Evolutionary conservation across 805 yeast species (phyloP), one percentile per base, ranked within the genome.

Genomic region (Candida orba): DNA sequence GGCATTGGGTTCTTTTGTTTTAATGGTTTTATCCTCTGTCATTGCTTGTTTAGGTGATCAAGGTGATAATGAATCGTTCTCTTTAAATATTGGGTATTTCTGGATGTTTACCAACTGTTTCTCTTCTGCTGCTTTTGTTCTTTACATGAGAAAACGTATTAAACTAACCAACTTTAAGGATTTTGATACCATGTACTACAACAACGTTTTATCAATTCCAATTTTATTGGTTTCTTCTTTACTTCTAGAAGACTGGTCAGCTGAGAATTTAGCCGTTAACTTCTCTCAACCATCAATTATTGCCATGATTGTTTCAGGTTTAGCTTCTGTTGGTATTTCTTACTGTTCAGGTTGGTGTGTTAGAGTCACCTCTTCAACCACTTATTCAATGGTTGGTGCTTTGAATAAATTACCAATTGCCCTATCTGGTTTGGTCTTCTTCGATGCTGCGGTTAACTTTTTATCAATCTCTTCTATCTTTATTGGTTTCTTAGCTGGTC

Each of bases 341-440:
- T 93, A 93, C 78, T 88, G 96, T 68, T 89, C 98, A 12, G 99
- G 97, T 49, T 93, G 99, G 99, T 93, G 99, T 78, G 95, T 93
- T 53, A 87, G 99, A 72, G 98, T 93, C 52, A 93, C 99, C 36
- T 88, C 97, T 20, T 90, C 98, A 24, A 93, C 99, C 44, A 93
- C 99, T 44, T 93, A 93, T 73, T 88, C 96, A 43, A 93, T 93
- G 99, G 98, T 93, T 47, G 99, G 99, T 66, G 99, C 99, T 43
- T 78, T 93, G 67, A 93, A 93, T 79, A 93, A 93, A 72, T 80
- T 93, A 58, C 99, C 99, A 62, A 88, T 93, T 60, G 99, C 99
- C 14, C 75, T 93, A 47, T 82, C 95, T 34, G 99, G 99, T 35
- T 78, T 93, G 65, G 62, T 93, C 54, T 91, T 93, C 78, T 93